Evolutionary conservation across 164 flowering plant species (phyloP).

Genomic region (Pachysandra terminalis): DNA sequence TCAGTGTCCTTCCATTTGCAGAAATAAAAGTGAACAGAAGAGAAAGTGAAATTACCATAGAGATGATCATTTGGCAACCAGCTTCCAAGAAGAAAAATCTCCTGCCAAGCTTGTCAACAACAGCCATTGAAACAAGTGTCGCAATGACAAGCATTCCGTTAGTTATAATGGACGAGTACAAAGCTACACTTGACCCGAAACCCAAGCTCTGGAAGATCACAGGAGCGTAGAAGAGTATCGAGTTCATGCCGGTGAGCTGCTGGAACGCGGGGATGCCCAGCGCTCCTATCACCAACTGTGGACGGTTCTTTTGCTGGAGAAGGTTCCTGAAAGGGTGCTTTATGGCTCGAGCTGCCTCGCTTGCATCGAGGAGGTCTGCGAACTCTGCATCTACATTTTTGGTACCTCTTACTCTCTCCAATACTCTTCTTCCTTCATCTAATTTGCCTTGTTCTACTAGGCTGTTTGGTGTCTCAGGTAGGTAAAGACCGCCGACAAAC

Average conservation of each 20-base stretch:
- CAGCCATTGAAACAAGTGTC: conserved; percentile 66
- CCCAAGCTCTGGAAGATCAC: conserved; percentile 87
- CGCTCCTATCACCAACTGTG: conserved; percentile 74
- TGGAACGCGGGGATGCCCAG: conserved; percentile 88
- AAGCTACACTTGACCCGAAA: conserved; percentile 54
- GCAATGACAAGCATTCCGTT: conserved; percentile 61
- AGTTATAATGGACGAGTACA: conserved; percentile 68
- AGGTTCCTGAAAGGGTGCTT: conserved; percentile 80
- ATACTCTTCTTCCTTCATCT: conserved; percentile 50
- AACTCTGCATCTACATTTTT: conserved; percentile 73
- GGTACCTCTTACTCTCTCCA: conserved; percentile 80
- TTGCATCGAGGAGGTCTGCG: conserved; percentile 75
- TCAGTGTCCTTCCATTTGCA: neutral
- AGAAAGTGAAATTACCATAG: conserved; percentile 45
- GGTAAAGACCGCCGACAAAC: conserved; percentile 75
- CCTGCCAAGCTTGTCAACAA: conserved; percentile 78
- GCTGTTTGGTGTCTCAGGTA: conserved; percentile 94
- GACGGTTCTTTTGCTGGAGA: conserved; percentile 56
- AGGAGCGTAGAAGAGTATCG: conserved; percentile 90
- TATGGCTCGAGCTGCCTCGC: conserved; percentile 57
- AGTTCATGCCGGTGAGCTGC: conserved; percentile 87
- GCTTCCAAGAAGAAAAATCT: conserved; percentile 79
- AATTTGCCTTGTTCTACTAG: conserved; percentile 72
- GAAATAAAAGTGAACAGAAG: neutral
- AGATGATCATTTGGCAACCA: conserved; percentile 67